Base-by-base conservation (phyloP, 75 land plant species). In the Cupressus sempervirens region DNA sequence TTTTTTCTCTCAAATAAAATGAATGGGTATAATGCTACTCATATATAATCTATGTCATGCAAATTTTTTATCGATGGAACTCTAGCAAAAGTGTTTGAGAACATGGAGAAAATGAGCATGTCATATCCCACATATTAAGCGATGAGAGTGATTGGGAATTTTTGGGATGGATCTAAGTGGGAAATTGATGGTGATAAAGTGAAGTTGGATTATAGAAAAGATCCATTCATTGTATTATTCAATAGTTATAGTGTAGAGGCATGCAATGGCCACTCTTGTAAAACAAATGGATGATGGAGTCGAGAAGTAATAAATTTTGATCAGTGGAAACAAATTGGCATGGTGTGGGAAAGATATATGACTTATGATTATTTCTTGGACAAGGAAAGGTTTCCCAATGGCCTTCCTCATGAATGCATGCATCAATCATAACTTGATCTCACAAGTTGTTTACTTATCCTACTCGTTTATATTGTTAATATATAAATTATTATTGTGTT, bases 91-190 rank as follows among this genome's bases (percentile, higher is more conserved):
- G 76, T 16, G 88, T 89, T 89, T 84, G 48, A 14, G 41, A 85
- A 52, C 85, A 87, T 46, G 89, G 86, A 70, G 85, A 89, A 30
- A 84, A 23, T 38, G 48, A 85, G 87, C 23, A 18, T 86, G 15
- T 72, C 86, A 23, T 86, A 86, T 48, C 56, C 65, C 3, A 14
- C 16, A 36, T 6, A 48, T 29, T 68, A 82, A 82, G 40, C 36
- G 3, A 54, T 86, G 86, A 20, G 87, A n/a, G 53, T 86, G 1
- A 30, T 36, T 54, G 35, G 65, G 26, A 83, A 72, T 34, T 45
- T 89, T 12, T 89, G 90, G 90, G 90, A 89, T 53, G 90, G 90
- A 34, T 89, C 90, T 12, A 77, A 65, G 18, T 89, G 90, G 90
- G 90, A 86, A 32, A 89, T 89, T 23, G 62, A 84, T 41, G 90